Evolutionary conservation across 116 monocot species (phyloP), one percentile per base, ranked within the genome.

Genomic region (Phalaenopsis hybrid): DNA sequence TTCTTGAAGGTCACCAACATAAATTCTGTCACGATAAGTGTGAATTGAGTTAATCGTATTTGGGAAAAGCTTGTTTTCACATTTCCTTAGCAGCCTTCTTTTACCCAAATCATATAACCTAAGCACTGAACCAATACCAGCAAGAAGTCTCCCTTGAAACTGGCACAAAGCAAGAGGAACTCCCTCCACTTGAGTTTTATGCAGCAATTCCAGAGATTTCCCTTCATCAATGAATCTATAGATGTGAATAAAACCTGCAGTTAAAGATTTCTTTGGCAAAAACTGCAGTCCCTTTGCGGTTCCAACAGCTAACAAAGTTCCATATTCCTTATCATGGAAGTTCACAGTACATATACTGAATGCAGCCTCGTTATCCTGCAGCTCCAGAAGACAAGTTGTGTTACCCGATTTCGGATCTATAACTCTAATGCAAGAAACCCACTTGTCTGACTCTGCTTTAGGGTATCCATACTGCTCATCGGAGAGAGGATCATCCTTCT

Each of bases 401-500:
- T 81, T 86, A 20, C 83, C 87, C 8, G 87, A 76, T 70, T 82
- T 90, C 37, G 96, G 94, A 84, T 97, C 96, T 80, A 97, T 90
- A 88, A 97, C 85, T 74, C 96, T 87, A 63, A 97, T 92, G 86
- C 96, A 97, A 82, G 96, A 97, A 25, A 85, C 96, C 96, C 96
- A 97, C 81, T 89, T 94, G 16, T 97, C 91, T 44, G 94, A 88
- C 58, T 88, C 96, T 9, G 92, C 92, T 82, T 92, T 97, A 63
- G 96, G 96, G 78, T 94, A 97, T 41, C 96, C 96, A 82, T 94
- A 97, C 51, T 97, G 96, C 76, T 97, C 96, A 58, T 97, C 96
- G 51, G 92, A 86, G 77, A 97, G 87, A 74, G 92, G 82, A 87
- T 96, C 91, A 12, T 89, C 91, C 79, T 89, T 83, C 44, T 91